Percentiles rank a stretch among this genome's conserved stretches.
Conservation (phyloP, 148 eudicot genomes). For the Spergularia marina region DNA sequence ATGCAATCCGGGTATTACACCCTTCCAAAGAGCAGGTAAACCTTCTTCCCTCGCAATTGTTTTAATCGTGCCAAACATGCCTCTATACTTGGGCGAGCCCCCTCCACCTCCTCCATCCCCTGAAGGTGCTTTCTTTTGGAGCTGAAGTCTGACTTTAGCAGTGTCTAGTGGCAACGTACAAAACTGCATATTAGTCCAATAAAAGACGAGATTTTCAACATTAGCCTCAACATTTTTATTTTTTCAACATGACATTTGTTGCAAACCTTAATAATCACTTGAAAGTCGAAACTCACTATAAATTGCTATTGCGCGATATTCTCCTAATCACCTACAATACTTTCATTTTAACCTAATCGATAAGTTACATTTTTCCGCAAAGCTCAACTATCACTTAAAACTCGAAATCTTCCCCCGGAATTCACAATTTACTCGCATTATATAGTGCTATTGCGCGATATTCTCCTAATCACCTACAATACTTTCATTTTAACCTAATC, state of each 20-base stretch:
- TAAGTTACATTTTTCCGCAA: not conserved
- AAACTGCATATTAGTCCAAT: conserved; percentile 44
- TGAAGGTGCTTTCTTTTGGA: conserved; percentile 46
- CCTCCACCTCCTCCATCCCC: conserved; percentile 42
- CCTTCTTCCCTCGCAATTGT: conserved; percentile 73
- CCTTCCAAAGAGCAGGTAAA: conserved; percentile 65
- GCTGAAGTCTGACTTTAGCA: conserved; percentile 74
- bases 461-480: no score
- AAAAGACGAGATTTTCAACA: conserved; percentile 15
- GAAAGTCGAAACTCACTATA: not conserved
- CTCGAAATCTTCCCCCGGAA: not conserved
- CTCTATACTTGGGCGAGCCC: conserved; percentile 44
- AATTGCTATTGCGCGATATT: not conserved
- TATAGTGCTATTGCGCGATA: no score
- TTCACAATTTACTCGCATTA: no score
- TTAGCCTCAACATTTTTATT: conserved; percentile 1
- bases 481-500: no score
- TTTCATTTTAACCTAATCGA: not conserved
- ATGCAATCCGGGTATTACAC: conserved; percentile 66
- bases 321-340: not conserved
- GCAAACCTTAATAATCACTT: not conserved
- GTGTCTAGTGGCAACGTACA: conserved; percentile 67
- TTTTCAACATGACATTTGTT: not conserved
- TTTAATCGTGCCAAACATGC: conserved; percentile 50
- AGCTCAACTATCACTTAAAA: not conserved